phyloP scores from a whole-genome alignment of 257 asterid genomes.

The Salvia miltiorrhiza region DNA sequence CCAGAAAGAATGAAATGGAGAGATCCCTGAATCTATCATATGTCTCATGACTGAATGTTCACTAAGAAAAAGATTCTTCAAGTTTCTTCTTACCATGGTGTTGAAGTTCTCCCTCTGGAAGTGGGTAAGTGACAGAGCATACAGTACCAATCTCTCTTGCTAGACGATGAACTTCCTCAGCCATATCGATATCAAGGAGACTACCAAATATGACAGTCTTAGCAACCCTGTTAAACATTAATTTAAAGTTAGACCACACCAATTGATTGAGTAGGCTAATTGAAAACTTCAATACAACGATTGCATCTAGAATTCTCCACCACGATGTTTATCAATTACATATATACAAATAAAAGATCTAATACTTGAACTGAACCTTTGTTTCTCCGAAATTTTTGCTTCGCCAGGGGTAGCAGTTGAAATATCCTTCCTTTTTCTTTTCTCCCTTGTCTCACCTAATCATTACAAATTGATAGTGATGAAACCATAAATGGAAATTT shows the following conservation, averaged over 20 bases:
- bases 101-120: constrained; percentile 65
- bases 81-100: constrained; percentile 60
- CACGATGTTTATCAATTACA: background rate
- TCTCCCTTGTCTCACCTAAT: constrained; percentile 32
- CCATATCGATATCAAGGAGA: constrained; percentile 65
- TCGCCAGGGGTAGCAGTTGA: constrained; percentile 35
- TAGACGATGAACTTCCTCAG: constrained; percentile 70
- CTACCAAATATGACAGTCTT: constrained; percentile 88
- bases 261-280: background rate
- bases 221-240: constrained; percentile 70
- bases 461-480: constrained; percentile 13
- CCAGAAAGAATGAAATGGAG: background rate
- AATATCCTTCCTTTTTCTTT: constrained; percentile 26
- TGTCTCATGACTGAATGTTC: background rate
- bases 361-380: constrained; percentile 44
- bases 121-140: constrained; percentile 72
- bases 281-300: background rate
- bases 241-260: constrained; percentile 3
- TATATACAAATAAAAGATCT: constrained; percentile 3
- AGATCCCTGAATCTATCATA: constrained; percentile 1
- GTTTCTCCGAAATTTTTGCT: constrained; percentile 57
- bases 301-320: background rate
- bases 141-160: constrained; percentile 66
- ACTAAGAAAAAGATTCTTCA: background rate
- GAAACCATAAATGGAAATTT: constrained; percentile 1